Percentiles rank a stretch among this genome's conserved stretches.
phyloP scores from a whole-genome alignment of 2,329 filamentous ascomycete species.

The Fusarium napiforme region DNA sequence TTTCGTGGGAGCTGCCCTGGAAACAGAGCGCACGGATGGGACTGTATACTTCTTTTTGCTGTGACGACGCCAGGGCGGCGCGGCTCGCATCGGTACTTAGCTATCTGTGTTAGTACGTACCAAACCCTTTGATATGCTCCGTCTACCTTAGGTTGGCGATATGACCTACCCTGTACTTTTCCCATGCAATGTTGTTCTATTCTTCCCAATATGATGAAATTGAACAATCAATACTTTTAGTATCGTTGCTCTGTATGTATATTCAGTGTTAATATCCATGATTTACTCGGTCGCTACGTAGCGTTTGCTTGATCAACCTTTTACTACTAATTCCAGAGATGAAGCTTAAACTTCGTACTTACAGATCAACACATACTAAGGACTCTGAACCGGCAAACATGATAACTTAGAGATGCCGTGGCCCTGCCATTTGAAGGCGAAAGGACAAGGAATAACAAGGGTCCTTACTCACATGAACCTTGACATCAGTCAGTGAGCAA shows the following conservation, averaged over 20 bases:
- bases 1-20: slow-evolving; percentile 2
- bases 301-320: background rate
- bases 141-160: background rate
- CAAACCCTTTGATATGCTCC: background rate
- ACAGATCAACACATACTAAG: background rate
- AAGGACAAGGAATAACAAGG: background rate
- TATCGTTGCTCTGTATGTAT: background rate
- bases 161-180: slow-evolving; percentile 7
- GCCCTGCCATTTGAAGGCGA: background rate
- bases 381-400: no score
- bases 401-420: background rate
- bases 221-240: background rate
- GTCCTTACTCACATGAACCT: no score
- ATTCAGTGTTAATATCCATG: background rate
- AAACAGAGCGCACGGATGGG: slow-evolving; percentile 5
- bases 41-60: background rate
- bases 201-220: background rate
- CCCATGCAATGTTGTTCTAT: background rate
- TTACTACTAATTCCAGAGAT: background rate
- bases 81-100: slow-evolving; percentile 4
- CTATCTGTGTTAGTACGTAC: background rate
- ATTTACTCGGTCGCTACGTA: background rate
- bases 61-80: slow-evolving; percentile 7
- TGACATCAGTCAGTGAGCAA: background rate
- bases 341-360: background rate